phyloP scores from a whole-genome alignment of 352 stramenopile species.

The Phytophthora fragariae region DNA sequence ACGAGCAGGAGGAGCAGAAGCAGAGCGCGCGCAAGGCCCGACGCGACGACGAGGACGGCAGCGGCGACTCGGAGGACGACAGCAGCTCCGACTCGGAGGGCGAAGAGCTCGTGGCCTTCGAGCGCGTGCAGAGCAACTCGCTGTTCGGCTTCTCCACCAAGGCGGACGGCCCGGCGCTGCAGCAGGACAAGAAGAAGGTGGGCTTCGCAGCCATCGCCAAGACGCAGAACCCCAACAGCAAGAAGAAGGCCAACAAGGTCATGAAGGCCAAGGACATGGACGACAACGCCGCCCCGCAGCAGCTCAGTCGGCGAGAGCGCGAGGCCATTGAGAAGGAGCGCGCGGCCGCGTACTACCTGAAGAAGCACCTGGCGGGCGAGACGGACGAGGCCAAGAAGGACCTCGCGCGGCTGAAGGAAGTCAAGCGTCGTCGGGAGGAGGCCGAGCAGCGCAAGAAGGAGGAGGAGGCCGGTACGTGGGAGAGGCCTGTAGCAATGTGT shows the following conservation, averaged over 20 bases:
- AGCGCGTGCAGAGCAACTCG: constrained; percentile 79
- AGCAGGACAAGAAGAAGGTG: constrained; percentile 77
- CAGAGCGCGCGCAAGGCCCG: constrained; percentile 73
- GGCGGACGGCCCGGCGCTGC: constrained; percentile 61
- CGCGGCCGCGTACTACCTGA: constrained; percentile 75
- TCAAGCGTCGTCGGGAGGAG: constrained; percentile 84
- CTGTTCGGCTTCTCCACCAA: constrained; percentile 76
- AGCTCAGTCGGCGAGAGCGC: constrained; percentile 85
- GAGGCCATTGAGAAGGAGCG: constrained; percentile 90
- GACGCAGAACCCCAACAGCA: constrained; percentile 86
- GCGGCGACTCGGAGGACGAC: constrained; percentile 56
- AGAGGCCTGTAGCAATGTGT: background rate
- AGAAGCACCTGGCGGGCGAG: constrained; percentile 87
- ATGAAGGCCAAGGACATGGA: constrained; percentile 91
- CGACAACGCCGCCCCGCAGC: constrained; percentile 56
- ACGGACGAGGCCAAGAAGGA: constrained; percentile 91
- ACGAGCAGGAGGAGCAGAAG: constrained; percentile 80
- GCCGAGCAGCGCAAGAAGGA: constrained; percentile 82
- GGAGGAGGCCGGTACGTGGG: constrained; percentile 67
- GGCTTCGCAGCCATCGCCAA: constrained; percentile 76
- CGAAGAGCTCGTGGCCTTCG: constrained; percentile 67
- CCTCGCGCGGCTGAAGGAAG: constrained; percentile 77
- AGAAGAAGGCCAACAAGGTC: constrained; percentile 75
- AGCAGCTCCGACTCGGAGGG: constrained; percentile 61
- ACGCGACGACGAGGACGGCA: constrained; percentile 61